phyloP scores from a whole-genome alignment of 2,329 filamentous ascomycete genomes.

The Penicillium digitatum region DNA sequence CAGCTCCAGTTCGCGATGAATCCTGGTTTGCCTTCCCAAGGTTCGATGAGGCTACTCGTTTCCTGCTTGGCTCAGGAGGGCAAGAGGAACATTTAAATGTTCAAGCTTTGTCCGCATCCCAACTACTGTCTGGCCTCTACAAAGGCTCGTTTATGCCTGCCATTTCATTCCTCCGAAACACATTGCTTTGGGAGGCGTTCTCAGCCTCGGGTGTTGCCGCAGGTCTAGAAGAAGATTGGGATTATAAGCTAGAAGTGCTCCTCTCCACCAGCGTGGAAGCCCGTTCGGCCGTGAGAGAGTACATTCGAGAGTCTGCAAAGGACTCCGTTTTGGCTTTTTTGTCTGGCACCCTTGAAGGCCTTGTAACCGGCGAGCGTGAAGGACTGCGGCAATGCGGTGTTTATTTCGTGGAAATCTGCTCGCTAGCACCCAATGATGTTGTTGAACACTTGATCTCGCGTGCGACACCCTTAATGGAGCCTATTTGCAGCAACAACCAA shows the following conservation, averaged over 20 bases:
- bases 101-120: slow-evolving; percentile 33
- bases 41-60: slow-evolving; percentile 36
- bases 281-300: slow-evolving; percentile 51
- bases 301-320: slow-evolving; percentile 33
- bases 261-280: slow-evolving; percentile 66
- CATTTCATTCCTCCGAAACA: slow-evolving; percentile 63
- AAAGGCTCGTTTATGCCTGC: slow-evolving; percentile 62
- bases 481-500: slow-evolving; percentile 68
- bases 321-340: slow-evolving; percentile 43
- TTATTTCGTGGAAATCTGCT: slow-evolving; percentile 53
- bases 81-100: slow-evolving; percentile 27
- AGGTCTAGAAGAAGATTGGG: slow-evolving; percentile 76
- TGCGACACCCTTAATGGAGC: slow-evolving; percentile 53
- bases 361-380: slow-evolving; percentile 39
- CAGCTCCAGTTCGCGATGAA: slow-evolving; percentile 52
- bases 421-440: slow-evolving; percentile 52
- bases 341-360: slow-evolving; percentile 44
- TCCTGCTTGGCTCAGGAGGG: slow-evolving; percentile 28
- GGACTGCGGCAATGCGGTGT: slow-evolving; percentile 46
- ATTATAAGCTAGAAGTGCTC: slow-evolving; percentile 68
- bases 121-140: slow-evolving; percentile 28
- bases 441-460: slow-evolving; percentile 51
- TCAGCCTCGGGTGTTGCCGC: slow-evolving; percentile 42
- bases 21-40: slow-evolving; percentile 39
- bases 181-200: slow-evolving; percentile 58